Evolutionary conservation across 805 yeast genomes (phyloP), one percentile per base, ranked within the genome.

Genomic region (Suhomyces sp.): DNA sequence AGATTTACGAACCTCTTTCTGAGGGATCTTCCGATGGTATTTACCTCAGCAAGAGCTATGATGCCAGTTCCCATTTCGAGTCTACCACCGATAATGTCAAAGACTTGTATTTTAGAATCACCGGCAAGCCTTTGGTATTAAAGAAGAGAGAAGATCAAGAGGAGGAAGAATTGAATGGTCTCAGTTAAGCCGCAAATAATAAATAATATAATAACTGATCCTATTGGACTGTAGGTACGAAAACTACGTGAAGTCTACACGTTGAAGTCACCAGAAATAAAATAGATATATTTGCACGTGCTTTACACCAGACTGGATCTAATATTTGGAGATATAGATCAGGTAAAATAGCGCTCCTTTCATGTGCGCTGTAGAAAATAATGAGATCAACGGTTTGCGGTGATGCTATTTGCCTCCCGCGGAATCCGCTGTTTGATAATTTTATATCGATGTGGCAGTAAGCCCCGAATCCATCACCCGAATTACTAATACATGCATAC

Each of bases 1-100:
- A 93, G 57, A 64, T 94, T 46, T 90, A 86, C 62, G 97, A 88
- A 69, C 98, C 99, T 12, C 66, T 75, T 10, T 87, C 82, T 37
- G 96, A 90, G 66, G 99, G 99, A 9, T 75, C 86, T 15, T 75
- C 79, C 54, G 92, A 87, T 68, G 83, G 86, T 52, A 83, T 94
- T 47, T 94, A 73, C 71, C 78, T 94, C 52, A 90, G 97, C 37
- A 87, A 82, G 73, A 87, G 96, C 53, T 94, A 91, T 68, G 99
- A 94, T 68, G 87, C 98, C 1, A 80, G 96, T 8, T 90, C 97
- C 8, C 99, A 94, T 73, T 94, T 94, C 67, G 99, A 94, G 72
- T 76, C 92, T 43, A 88, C 96, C 62, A 94, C 99, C 39, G 98
- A 94, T 68, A 98, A 94, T 69, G 96, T 94, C 60, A 91, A 90